A percentile compares a stretch with the other conserved stretches of the same genome.
These are phyloP conservation scores for Penicillium paneum DNA, from an alignment of 2,329 filamentous ascomycete species.

Conservation along the genomic window DNA sequence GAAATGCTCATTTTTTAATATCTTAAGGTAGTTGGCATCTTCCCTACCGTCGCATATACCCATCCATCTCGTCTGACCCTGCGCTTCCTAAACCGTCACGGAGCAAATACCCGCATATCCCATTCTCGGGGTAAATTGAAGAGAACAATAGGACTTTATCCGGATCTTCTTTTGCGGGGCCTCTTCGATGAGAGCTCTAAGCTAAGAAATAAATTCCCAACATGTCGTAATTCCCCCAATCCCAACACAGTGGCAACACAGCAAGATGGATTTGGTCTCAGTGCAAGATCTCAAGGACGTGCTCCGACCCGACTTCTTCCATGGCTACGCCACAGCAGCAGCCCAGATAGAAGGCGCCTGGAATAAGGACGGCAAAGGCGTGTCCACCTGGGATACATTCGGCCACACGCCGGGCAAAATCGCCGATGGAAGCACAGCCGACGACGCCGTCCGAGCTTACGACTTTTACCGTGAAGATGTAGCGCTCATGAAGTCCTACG, in stretches of 20 bases:
- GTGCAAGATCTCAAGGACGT: slow-evolving; percentile 27
- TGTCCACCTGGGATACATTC: slow-evolving; percentile 81
- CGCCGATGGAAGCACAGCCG: slow-evolving; percentile 68
- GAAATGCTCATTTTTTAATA: background rate
- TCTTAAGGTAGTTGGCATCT: background rate
- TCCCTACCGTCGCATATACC: background rate
- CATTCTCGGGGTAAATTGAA: slow-evolving; percentile 7
- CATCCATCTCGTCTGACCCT: background rate
- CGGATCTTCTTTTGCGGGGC: background rate
- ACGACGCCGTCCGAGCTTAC: slow-evolving; percentile 76
- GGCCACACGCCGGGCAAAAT: slow-evolving; percentile 72
- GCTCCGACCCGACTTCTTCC: slow-evolving; percentile 29
- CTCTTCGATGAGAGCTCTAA: background rate
- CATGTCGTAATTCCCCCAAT: background rate
- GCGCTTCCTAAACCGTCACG: slow-evolving; percentile 12
- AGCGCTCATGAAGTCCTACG: slow-evolving; percentile 66
- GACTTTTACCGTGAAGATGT: slow-evolving; percentile 71
- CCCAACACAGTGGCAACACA: background rate
- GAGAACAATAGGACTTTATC: background rate
- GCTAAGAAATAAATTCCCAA: background rate
- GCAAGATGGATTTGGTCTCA: slow-evolving; percentile 23
- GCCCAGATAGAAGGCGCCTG: slow-evolving; percentile 71
- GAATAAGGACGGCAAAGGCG: slow-evolving; percentile 68
- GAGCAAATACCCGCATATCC: slow-evolving; percentile 5
- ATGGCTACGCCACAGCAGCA: slow-evolving; percentile 31